Conservation (phyloP, 768 basidiomycete genomes). For the Pleurotus djamor region DNA sequence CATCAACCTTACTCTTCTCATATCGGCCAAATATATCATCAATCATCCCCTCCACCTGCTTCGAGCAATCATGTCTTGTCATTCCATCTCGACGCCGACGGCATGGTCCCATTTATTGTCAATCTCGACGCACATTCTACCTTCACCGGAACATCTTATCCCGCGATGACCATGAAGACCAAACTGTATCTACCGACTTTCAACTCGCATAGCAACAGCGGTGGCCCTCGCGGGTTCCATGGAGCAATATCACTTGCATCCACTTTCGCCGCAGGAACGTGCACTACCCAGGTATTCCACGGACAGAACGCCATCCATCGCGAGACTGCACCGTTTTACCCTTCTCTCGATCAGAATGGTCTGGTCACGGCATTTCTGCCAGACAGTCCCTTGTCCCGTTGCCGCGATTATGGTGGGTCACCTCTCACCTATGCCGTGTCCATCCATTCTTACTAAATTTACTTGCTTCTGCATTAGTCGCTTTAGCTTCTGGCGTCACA, state of each 20-base stretch:
- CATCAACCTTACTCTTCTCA: not conserved
- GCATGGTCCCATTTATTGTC: conserved; percentile 62
- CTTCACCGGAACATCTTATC: conserved; percentile 31
- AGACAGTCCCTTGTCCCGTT: conserved; percentile 62
- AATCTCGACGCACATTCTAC: conserved; percentile 52
- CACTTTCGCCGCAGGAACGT: conserved; percentile 59
- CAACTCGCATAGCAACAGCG: conserved; percentile 38
- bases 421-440: not conserved
- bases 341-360: conserved; percentile 42
- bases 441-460: not conserved
- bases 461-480: conserved; percentile 15
- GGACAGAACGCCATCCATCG: conserved; percentile 48
- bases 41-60: conserved; percentile 6
- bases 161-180: conserved; percentile 52
- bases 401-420: conserved; percentile 41
- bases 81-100: conserved; percentile 61
- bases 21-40: not conserved
- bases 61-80: conserved; percentile 27
- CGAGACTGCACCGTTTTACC: conserved; percentile 51
- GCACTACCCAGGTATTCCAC: conserved; percentile 59
- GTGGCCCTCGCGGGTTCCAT: conserved; percentile 61
- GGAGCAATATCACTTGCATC: conserved; percentile 53
- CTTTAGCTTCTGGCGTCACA: conserved; percentile 40
- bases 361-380: conserved; percentile 58
- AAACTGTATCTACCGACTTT: conserved; percentile 56